Conservation (phyloP, 352 stramenopile species). For the Globisporangium rhizosaccharum region DNA sequence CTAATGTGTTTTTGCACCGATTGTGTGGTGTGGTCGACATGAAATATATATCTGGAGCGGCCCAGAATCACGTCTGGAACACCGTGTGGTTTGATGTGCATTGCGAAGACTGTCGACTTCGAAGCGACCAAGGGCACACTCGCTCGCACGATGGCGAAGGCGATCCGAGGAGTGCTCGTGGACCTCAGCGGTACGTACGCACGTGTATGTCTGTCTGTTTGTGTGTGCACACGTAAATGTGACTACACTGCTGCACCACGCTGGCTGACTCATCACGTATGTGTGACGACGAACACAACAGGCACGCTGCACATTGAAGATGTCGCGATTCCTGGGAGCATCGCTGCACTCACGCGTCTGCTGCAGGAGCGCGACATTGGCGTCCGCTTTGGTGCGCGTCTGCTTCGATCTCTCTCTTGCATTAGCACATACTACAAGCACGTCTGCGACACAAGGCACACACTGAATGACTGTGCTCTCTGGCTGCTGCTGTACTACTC, state of each 20-base stretch:
- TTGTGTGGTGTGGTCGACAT: background rate
- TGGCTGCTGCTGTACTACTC: background rate
- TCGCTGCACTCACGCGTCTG: slow-evolving; percentile 32
- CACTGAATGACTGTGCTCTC: background rate
- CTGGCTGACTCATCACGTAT: background rate
- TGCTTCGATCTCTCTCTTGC: background rate
- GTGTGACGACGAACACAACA: slow-evolving; percentile 5
- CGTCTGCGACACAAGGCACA: background rate
- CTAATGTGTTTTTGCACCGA: background rate
- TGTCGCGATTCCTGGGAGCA: slow-evolving; percentile 29
- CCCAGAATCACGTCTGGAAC: no score
- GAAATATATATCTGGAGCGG: no score
- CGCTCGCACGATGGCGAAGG: slow-evolving; percentile 9
- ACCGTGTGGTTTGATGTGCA: no score
- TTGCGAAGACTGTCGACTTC: no score
- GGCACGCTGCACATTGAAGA: slow-evolving; percentile 55
- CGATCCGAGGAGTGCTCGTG: slow-evolving; percentile 39
- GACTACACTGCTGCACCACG: background rate
- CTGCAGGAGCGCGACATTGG: slow-evolving; percentile 21
- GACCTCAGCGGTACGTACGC: slow-evolving; percentile 40
- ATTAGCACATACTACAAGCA: background rate
- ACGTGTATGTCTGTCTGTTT: no score
- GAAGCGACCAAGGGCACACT: background rate
- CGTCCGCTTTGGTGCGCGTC: slow-evolving; percentile 42
- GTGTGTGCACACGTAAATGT: background rate